Percentiles rank a stretch among this genome's conserved stretches.
Conservation (phyloP, 805 yeast genomes). For the Candida railenensis region DNA sequence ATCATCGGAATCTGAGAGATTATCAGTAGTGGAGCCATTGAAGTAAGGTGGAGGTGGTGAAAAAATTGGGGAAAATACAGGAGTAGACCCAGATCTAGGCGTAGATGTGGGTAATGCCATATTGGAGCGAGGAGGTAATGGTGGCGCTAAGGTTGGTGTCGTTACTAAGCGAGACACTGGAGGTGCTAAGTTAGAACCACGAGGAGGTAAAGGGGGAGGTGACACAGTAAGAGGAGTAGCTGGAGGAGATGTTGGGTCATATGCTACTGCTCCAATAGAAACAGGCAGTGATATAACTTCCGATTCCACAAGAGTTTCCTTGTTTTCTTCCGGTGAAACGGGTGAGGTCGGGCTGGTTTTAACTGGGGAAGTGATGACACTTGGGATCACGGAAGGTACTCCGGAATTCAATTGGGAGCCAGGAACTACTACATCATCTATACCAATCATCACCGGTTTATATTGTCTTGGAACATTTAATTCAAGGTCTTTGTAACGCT, state of each 20-base stretch:
- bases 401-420: neutral
- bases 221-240: neutral
- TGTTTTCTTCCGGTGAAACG: neutral
- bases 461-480: slow-evolving; percentile 26
- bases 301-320: neutral
- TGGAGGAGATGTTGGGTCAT: neutral
- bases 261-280: neutral
- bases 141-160: slow-evolving; percentile 11
- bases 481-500: slow-evolving; percentile 24
- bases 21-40: slow-evolving; percentile 7
- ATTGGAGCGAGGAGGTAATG: slow-evolving; percentile 3
- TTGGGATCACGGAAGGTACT: neutral
- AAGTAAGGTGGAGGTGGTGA: slow-evolving; percentile 4
- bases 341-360: neutral
- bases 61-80: neutral
- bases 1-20: slow-evolving; percentile 8
- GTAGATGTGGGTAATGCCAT: neutral
- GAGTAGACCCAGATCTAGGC: neutral
- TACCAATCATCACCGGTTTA: slow-evolving; percentile 21
- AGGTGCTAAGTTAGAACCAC: slow-evolving; percentile 15
- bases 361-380: neutral
- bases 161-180: slow-evolving; percentile 8
- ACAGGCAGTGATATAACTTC: neutral
- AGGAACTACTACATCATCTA: slow-evolving; percentile 13
- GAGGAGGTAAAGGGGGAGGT: slow-evolving; percentile 35